Evolutionary conservation across 345 rosid species (phyloP).

Genomic region (Punica granatum): DNA sequence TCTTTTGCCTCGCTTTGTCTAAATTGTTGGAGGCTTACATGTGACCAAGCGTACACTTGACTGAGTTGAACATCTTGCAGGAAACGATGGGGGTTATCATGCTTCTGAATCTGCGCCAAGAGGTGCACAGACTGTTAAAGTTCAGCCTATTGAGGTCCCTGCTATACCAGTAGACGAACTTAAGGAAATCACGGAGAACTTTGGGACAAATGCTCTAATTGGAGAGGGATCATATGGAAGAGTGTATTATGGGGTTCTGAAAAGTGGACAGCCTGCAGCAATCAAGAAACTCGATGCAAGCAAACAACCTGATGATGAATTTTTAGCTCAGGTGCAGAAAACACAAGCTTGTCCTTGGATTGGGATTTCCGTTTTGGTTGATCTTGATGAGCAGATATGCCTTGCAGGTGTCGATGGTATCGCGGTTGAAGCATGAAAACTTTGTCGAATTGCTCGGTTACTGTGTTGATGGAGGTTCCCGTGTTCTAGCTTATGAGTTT

Average conservation of each 20-base stretch:
- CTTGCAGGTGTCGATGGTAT: constrained; percentile 81
- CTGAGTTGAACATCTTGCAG: constrained; percentile 20
- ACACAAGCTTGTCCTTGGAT: not conserved
- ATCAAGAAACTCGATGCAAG: constrained; percentile 86
- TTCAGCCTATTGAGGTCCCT: constrained; percentile 58
- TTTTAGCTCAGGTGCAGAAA: constrained; percentile 65
- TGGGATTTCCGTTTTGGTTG: not conserved
- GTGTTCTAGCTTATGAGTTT: constrained; percentile 77
- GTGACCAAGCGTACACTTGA: not conserved
- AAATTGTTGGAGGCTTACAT: not conserved
- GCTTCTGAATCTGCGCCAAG: constrained; percentile 25
- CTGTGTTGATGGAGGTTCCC: constrained; percentile 72
- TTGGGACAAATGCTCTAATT: constrained; percentile 55
- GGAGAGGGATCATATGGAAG: constrained; percentile 96
- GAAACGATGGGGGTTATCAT: constrained; percentile 38
- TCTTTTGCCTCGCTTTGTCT: not conserved
- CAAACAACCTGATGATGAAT: constrained; percentile 85
- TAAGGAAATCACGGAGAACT: constrained; percentile 59
- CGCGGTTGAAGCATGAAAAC: constrained; percentile 79
- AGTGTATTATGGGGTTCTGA: constrained; percentile 65
- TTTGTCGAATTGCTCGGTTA: constrained; percentile 78
- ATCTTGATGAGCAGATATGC: constrained; percentile 1
- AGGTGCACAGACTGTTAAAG: constrained; percentile 29
- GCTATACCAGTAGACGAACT: constrained; percentile 48
- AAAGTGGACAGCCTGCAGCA: constrained; percentile 62